A percentile compares a stretch with the other conserved stretches of the same genome.
Evolutionary conservation across 2,329 filamentous ascomycete genomes (phyloP).

Genomic region (Pestalotiopsis sp.): DNA sequence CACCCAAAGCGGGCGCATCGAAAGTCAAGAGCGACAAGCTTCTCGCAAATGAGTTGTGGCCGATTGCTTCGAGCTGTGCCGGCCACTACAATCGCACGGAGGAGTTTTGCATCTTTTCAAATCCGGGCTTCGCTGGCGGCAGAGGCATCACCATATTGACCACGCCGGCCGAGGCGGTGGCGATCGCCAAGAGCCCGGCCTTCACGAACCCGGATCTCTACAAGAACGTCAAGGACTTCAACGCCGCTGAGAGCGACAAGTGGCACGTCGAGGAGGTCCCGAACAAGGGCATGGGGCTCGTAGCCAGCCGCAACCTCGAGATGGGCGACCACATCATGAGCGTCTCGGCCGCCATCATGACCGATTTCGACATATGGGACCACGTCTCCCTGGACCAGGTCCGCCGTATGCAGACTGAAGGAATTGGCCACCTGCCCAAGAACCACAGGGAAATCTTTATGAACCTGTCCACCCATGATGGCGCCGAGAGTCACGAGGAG

Average conservation of each 20-base stretch:
- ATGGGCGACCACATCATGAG: conserved; percentile 29
- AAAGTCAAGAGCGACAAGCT: neutral
- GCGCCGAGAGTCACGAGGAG: conserved; percentile 18
- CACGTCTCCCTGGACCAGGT: conserved; percentile 20
- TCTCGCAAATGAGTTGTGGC: conserved; percentile 11
- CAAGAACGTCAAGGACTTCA: conserved; percentile 29
- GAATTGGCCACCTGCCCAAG: conserved; percentile 24
- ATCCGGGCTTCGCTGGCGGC: conserved; percentile 3
- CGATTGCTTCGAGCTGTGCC: conserved; percentile 14
- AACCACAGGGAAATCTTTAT: conserved; percentile 24
- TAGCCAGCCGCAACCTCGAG: conserved; percentile 28
- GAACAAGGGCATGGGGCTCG: conserved; percentile 33
- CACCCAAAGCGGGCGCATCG: neutral
- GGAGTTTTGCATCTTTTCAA: conserved; percentile 17
- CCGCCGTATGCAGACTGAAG: conserved; percentile 24
- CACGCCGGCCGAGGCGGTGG: conserved; percentile 30
- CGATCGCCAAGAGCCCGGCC: conserved; percentile 26
- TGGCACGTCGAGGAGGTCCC: conserved; percentile 33
- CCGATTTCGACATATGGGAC: conserved; percentile 28
- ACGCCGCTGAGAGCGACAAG: conserved; percentile 22
- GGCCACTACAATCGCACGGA: conserved; percentile 5
- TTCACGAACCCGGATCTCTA: conserved; percentile 28
- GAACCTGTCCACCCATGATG: conserved; percentile 28
- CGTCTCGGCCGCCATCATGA: conserved; percentile 31
- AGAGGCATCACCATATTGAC: conserved; percentile 16